Percentiles rank a stretch among this genome's conserved stretches.
phyloP scores from a whole-genome alignment of 23 red algal species.

The Gracilaria domingensis region DNA sequence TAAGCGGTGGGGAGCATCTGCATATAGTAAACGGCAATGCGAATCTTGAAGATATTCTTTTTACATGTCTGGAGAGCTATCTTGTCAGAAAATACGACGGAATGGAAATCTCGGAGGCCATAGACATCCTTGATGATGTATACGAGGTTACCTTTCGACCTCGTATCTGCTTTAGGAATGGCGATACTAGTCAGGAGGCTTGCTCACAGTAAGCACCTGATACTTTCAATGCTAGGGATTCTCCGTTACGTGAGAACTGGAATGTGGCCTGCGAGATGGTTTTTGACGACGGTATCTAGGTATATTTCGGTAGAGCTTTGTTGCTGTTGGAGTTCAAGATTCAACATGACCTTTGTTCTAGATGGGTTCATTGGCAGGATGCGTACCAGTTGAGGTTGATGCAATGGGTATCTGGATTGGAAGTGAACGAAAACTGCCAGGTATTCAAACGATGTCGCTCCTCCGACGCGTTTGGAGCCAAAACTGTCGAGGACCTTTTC shows the following conservation, averaged over 20 bases:
- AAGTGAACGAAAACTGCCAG: not conserved
- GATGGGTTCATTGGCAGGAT: conserved; percentile 7
- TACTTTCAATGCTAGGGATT: not conserved
- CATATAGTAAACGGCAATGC: not conserved
- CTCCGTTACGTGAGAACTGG: not conserved
- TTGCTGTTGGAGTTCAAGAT: not conserved
- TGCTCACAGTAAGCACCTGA: too few species aligned
- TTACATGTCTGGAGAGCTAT: not conserved
- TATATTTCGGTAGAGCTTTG: not conserved
- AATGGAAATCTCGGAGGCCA: not conserved
- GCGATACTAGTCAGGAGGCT: not conserved
- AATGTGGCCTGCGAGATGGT: conserved; percentile 1
- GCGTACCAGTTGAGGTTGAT: not conserved
- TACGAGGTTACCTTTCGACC: not conserved
- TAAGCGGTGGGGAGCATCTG: not conserved
- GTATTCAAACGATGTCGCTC: not conserved
- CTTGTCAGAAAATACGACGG: conserved; percentile 3
- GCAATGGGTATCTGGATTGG: not conserved
- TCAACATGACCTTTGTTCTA: not conserved
- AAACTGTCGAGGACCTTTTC: not conserved
- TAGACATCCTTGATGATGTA: not conserved
- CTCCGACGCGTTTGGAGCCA: not conserved
- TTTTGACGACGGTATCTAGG: not conserved
- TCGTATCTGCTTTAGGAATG: not conserved
- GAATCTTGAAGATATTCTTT: not conserved